Percentiles rank a stretch among this genome's conserved stretches.
phyloP scores from a whole-genome alignment of 805 yeast genomes.

The Torulaspora indica region DNA sequence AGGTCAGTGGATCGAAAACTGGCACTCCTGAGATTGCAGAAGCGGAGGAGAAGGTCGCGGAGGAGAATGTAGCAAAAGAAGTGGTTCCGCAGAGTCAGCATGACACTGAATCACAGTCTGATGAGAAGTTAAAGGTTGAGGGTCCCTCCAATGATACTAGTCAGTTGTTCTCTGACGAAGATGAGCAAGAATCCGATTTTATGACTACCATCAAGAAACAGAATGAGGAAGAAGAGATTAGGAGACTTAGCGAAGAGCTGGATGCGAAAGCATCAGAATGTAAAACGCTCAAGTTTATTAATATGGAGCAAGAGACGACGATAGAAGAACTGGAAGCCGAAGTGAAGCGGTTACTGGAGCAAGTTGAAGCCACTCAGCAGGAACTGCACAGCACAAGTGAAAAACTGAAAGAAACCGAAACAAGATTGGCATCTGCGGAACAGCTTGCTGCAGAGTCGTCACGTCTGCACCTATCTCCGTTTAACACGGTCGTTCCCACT shows the following conservation, averaged over 20 bases:
- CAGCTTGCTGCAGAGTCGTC: constrained; percentile 15
- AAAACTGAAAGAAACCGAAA: constrained; percentile 28
- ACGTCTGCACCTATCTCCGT: constrained; percentile 15
- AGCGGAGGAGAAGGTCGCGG: constrained; percentile 24
- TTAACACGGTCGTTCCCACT: constrained; percentile 17
- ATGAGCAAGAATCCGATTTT: constrained; percentile 26
- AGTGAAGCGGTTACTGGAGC: constrained; percentile 34
- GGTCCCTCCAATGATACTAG: constrained; percentile 6
- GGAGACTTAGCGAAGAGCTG: constrained; percentile 38
- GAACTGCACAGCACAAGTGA: constrained; percentile 23
- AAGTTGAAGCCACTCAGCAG: constrained; percentile 26
- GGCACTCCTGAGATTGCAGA: constrained; percentile 1
- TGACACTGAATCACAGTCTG: constrained; percentile 8
- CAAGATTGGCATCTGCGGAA: constrained; percentile 13
- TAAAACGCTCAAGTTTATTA: constrained; percentile 33
- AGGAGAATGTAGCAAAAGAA: constrained; percentile 7
- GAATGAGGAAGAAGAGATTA: constrained; percentile 36
- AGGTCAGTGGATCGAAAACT: neutral
- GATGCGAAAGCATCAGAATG: constrained; percentile 37
- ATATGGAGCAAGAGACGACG: constrained; percentile 34
- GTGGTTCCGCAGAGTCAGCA: constrained; percentile 12
- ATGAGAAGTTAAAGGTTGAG: neutral
- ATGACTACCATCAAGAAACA: constrained; percentile 32
- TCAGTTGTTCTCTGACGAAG: constrained; percentile 6
- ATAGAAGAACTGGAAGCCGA: constrained; percentile 37